Conservation (phyloP, 140 eudicot genomes). For the Stevia rebaudiana region DNA sequence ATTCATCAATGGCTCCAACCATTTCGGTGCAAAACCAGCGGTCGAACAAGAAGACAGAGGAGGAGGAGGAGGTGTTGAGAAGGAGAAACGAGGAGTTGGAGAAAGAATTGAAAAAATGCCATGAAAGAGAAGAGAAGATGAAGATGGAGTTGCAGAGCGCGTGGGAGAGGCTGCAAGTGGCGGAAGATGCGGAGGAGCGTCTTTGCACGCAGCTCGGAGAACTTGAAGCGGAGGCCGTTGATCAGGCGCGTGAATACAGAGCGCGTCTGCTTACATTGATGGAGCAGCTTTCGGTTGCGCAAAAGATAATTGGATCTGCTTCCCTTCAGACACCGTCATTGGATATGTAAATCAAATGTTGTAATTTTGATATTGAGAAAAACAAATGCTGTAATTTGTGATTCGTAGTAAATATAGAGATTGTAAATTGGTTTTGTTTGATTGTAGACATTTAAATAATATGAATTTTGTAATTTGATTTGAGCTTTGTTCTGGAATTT, state of each 20-base stretch:
- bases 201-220: slow-evolving; percentile 73
- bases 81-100: slow-evolving; percentile 73
- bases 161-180: slow-evolving; percentile 48
- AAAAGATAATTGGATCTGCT: slow-evolving; percentile 35
- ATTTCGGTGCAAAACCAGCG: slow-evolving; percentile 6
- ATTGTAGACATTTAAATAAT: not conserved
- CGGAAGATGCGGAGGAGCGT: slow-evolving; percentile 87
- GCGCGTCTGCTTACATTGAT: slow-evolving; percentile 36
- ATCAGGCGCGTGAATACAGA: slow-evolving; percentile 50
- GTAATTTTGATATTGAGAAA: not conserved
- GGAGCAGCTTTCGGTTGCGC: slow-evolving; percentile 62
- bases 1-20: slow-evolving; percentile 32
- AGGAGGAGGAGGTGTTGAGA: slow-evolving; percentile 32
- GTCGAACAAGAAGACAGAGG: not conserved
- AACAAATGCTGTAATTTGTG: not conserved
- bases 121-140: slow-evolving; percentile 69
- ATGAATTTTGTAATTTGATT: not conserved
- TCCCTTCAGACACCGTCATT: slow-evolving; percentile 4
- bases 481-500: not conserved
- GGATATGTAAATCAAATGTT: not conserved
- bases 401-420: not conserved
- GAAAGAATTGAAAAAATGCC: slow-evolving; percentile 50
- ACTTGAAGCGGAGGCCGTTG: slow-evolving; percentile 76
- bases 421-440: slow-evolving; percentile 1
- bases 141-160: slow-evolving; percentile 40